phyloP scores from a whole-genome alignment of 176 grass and related monocot species.

The Avena sativa region DNA sequence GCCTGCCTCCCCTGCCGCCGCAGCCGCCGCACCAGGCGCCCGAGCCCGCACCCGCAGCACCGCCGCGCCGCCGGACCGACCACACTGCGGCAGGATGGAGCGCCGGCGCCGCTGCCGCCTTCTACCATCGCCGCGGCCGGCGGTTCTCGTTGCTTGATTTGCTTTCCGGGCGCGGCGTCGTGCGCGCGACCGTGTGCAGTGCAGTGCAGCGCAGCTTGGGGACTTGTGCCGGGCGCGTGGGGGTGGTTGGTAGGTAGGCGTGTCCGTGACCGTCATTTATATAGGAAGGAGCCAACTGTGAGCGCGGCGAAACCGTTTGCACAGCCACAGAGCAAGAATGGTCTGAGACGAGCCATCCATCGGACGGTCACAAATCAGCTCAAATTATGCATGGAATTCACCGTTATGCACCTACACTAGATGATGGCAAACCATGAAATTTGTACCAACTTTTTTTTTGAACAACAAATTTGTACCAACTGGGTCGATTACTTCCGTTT shows the following conservation, averaged over 20 bases:
- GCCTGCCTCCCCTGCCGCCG: slow-evolving; percentile 54
- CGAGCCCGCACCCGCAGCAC: slow-evolving; percentile 48
- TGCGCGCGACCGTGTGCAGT: neutral
- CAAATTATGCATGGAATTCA: neutral
- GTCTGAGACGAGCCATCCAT: neutral
- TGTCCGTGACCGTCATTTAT: slow-evolving; percentile 10
- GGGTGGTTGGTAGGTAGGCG: neutral
- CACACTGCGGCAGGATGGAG: neutral
- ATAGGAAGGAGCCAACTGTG: neutral
- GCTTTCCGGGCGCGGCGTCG: neutral
- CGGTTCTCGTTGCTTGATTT: neutral
- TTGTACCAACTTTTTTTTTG: no score
- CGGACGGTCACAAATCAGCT: neutral
- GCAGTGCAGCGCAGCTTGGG: neutral
- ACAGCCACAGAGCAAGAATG: neutral
- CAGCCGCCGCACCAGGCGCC: slow-evolving; percentile 62
- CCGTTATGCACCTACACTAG: no score
- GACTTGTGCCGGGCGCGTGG: slow-evolving; percentile 22
- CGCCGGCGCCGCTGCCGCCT: neutral
- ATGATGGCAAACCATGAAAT: no score
- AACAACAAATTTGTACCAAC: no score
- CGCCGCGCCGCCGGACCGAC: neutral
- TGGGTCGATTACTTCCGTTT: neutral
- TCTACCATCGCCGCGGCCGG: neutral
- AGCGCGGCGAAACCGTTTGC: neutral